Evolutionary conservation across 768 basidiomycete species (phyloP), one percentile per base, ranked within the genome.

Genomic region (Leccinum incarnatum): DNA sequence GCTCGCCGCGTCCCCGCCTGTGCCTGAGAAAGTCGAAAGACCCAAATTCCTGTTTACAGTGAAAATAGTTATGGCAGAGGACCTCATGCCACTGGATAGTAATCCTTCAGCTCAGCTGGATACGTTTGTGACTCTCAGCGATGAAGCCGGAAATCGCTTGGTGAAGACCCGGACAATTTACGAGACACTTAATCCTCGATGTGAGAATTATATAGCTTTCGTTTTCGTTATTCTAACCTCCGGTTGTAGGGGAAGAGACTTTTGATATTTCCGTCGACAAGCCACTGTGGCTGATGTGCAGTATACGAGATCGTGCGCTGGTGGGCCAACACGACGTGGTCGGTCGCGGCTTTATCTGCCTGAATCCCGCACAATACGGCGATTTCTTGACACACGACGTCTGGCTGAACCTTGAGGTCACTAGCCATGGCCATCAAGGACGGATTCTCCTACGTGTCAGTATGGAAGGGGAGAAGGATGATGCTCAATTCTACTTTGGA

Each of bases 401-500:
- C 7, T 95, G 95, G 90, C 82, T 95, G 77, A 89, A 93, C 60
- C 77, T 98, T 15, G 95, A 98, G 69, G 86, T 88, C 0, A 42
- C 58, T 49, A 67, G 70, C 19, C 67, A 74, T 47, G 71, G 72
- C 1, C 67, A 72, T 25, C 81, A 85, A 55, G 95, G 97, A 5
- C 84, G 93, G 34, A 81, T 98, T 52, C 76, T 97, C 37, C 77
- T 97, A 32, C 84, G 97, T 19, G 83, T 98, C 58, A 95, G 93
- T 69, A 97, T 98, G 95, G 97, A 99, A 69, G 95, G 95, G 54
- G 97, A 98, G 80, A 95, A 96, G 75, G 95, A 97, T 66, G 97
- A 99, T 70, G 92, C 94, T 8, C 91, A 91, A 65, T 99, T 97
- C 78, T 95, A 91, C 79, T 99, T 98, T 67, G 97, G 97, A 27